Evolutionary conservation across 2,329 filamentous ascomycete genomes (phyloP).

Genomic region (Cladosporium cucumerinum): DNA sequence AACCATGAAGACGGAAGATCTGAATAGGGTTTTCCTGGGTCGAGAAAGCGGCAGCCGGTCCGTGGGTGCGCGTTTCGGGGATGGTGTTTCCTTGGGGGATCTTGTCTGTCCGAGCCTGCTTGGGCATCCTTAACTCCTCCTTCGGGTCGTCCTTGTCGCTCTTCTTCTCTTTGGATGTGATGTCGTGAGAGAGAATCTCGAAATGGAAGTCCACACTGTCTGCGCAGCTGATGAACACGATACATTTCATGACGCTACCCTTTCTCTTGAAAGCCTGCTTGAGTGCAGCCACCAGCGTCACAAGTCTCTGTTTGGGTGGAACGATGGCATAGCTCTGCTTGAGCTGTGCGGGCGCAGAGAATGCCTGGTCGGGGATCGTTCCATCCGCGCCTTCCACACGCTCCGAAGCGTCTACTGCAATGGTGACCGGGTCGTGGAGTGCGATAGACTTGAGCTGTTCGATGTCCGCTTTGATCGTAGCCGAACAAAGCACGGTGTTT

Average conservation of each 20-base stretch:
- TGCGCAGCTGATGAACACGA: slow-evolving; percentile 94
- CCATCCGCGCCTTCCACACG: slow-evolving; percentile 43
- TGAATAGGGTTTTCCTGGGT: slow-evolving; percentile 73
- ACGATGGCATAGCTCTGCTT: slow-evolving; percentile 88
- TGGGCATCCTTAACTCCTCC: slow-evolving; percentile 20
- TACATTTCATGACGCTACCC: slow-evolving; percentile 92
- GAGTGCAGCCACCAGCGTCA: slow-evolving; percentile 78
- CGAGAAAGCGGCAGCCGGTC: slow-evolving; percentile 24
- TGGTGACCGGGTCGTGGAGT: slow-evolving; percentile 84
- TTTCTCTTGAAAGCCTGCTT: slow-evolving; percentile 84
- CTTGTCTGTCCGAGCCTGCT: slow-evolving; percentile 39
- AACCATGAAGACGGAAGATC: slow-evolving; percentile 86
- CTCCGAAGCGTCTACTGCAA: slow-evolving; percentile 64
- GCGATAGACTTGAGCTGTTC: slow-evolving; percentile 92
- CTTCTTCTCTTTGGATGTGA: slow-evolving; percentile 37
- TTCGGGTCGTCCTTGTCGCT: slow-evolving; percentile 19
- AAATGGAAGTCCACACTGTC: slow-evolving; percentile 98
- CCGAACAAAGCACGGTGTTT: slow-evolving; percentile 88
- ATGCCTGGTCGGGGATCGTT: slow-evolving; percentile 52
- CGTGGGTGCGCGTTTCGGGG: slow-evolving; percentile 52
- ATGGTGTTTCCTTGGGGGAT: slow-evolving; percentile 41
- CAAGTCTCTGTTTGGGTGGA: slow-evolving; percentile 83
- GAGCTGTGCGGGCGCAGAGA: slow-evolving; percentile 83
- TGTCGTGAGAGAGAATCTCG: slow-evolving; percentile 64
- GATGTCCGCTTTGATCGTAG: slow-evolving; percentile 97